A percentile compares a stretch with the other conserved stretches of the same genome.
These are phyloP conservation scores for Cyclotella distinguenda DNA, from an alignment of 108 stramenopile genomes.

Conservation along the genomic window DNA sequence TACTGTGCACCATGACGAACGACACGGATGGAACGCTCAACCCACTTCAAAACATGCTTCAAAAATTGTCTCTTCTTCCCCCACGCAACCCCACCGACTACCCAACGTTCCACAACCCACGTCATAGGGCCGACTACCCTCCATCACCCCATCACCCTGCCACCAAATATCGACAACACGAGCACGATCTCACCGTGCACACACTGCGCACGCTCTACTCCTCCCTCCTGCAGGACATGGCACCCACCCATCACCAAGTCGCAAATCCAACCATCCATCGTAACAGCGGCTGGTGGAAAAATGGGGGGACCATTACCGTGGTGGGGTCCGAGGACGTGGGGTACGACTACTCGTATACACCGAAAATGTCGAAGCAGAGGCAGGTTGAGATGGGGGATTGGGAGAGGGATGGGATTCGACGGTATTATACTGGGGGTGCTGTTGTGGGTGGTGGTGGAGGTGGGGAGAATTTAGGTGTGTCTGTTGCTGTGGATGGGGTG, in stretches of 20 bases:
- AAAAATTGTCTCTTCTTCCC: too few species aligned
- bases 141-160: too few species aligned
- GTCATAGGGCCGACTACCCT: too few species aligned
- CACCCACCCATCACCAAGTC: slow-evolving; percentile 23
- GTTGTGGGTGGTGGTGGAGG: background rate
- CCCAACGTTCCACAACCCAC: too few species aligned
- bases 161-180: too few species aligned
- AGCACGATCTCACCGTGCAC: slow-evolving; percentile 27
- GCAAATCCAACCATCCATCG: background rate
- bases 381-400: slow-evolving; percentile 30
- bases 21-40: too few species aligned
- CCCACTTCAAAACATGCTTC: too few species aligned
- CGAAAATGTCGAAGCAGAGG: slow-evolving; percentile 25
- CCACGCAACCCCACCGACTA: too few species aligned
- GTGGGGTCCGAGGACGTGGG: slow-evolving; percentile 28
- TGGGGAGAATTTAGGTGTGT: slow-evolving; percentile 30
- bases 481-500: slow-evolving; percentile 27
- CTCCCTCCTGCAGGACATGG: slow-evolving; percentile 40
- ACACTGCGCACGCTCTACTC: slow-evolving; percentile 33
- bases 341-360: slow-evolving; percentile 42
- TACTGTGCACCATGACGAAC: too few species aligned
- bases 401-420: slow-evolving; percentile 33
- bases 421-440: slow-evolving; percentile 45
- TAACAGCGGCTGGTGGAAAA: slow-evolving; percentile 34
- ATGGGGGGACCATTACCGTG: slow-evolving; percentile 30